phyloP scores from a whole-genome alignment of 306 rosid genomes.

The Trifolium repens region DNA sequence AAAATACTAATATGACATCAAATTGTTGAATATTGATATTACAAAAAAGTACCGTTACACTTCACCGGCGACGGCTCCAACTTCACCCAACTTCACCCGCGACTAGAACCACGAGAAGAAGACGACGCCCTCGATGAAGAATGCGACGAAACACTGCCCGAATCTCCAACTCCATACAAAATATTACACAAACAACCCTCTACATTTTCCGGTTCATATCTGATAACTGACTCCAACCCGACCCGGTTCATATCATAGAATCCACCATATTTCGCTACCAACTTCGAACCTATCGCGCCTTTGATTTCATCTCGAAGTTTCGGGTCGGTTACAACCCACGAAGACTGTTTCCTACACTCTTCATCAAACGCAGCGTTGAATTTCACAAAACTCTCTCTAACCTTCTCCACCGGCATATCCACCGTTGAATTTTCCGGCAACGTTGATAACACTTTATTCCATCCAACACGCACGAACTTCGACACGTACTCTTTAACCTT shows the following conservation, averaged over 20 bases:
- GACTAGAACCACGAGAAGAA: constrained; percentile 40
- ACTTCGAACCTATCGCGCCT: constrained; percentile 51
- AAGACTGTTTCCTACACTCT: constrained; percentile 56
- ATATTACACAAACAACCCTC: constrained; percentile 60
- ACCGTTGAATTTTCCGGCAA: constrained; percentile 64
- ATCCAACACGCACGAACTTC: constrained; percentile 65
- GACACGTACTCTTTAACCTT: constrained; percentile 65
- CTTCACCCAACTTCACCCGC: constrained; percentile 36
- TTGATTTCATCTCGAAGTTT: constrained; percentile 66
- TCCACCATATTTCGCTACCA: constrained; percentile 48
- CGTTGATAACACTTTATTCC: constrained; percentile 66
- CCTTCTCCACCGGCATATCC: constrained; percentile 55
- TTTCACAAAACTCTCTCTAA: constrained; percentile 43
- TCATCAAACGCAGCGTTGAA: constrained; percentile 61
- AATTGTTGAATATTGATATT: too few relatives aligned
- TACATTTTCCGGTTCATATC: constrained; percentile 59
- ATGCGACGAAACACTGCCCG: constrained; percentile 50
- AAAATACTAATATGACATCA: too few relatives aligned
- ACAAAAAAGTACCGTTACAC: too few relatives aligned
- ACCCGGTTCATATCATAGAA: constrained; percentile 51
- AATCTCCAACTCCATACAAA: constrained; percentile 54
- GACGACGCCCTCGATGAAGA: constrained; percentile 41
- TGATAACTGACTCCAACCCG: constrained; percentile 47
- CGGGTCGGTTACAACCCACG: constrained; percentile 66
- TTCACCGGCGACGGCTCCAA: neutral